These are phyloP conservation scores for Tephrocybe sp. DNA, from an alignment of 768 basidiomycete genomes.

Conservation along the genomic window DNA sequence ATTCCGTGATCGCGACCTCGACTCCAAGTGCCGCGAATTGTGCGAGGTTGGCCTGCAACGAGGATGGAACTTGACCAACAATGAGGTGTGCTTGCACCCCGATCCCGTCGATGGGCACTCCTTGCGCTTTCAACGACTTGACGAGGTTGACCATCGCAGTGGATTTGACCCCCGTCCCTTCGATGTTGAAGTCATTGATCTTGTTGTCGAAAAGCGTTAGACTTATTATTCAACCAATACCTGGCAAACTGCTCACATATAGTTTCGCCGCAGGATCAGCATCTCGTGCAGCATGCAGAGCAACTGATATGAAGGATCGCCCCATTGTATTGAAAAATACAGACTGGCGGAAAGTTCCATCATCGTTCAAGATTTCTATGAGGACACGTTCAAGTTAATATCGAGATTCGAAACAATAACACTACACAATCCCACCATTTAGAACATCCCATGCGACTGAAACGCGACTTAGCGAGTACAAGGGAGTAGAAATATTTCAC, in stretches of 20 bases:
- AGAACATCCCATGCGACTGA: slow-evolving; percentile 42
- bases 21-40: slow-evolving; percentile 60
- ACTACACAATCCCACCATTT: no score
- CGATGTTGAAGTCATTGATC: slow-evolving; percentile 44
- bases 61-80: slow-evolving; percentile 53
- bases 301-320: slow-evolving; percentile 46
- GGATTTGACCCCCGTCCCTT: slow-evolving; percentile 48
- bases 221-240: background rate
- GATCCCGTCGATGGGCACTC: slow-evolving; percentile 59
- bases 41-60: slow-evolving; percentile 46
- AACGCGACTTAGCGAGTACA: slow-evolving; percentile 14
- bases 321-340: slow-evolving; percentile 55
- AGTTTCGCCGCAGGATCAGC: slow-evolving; percentile 59
- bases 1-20: slow-evolving; percentile 69
- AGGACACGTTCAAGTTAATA: no score
- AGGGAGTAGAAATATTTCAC: background rate
- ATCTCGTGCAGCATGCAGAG: slow-evolving; percentile 49
- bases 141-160: slow-evolving; percentile 57
- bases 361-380: slow-evolving; percentile 57
- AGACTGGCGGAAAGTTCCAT: slow-evolving; percentile 53
- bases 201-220: slow-evolving; percentile 2
- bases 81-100: slow-evolving; percentile 64
- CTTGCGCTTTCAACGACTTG: slow-evolving; percentile 41
- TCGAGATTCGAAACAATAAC: no score
- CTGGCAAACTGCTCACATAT: slow-evolving; percentile 36